Conservation (phyloP, 495 filamentous ascomycete genomes). For the Rhizodiscina lignyota region DNA sequence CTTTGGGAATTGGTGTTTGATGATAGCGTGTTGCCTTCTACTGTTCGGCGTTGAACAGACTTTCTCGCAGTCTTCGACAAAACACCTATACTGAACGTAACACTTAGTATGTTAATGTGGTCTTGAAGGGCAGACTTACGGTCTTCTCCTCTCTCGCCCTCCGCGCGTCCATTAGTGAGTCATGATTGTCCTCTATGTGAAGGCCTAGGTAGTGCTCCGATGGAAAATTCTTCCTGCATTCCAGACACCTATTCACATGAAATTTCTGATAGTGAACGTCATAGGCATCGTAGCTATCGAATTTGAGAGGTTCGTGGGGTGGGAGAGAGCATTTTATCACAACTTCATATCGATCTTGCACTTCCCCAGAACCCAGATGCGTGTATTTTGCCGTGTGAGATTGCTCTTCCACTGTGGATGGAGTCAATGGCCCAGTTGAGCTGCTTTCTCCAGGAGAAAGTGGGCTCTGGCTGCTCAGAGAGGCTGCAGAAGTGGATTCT, state of each 20-base stretch:
- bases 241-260: conserved; percentile 71
- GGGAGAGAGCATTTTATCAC: conserved; percentile 65
- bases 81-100: conserved; percentile 57
- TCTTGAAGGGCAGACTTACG: conserved; percentile 29
- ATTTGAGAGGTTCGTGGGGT: conserved; percentile 54
- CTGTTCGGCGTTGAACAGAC: conserved; percentile 75
- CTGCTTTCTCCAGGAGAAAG: too few species aligned
- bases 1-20: conserved; percentile 88
- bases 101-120: conserved; percentile 1
- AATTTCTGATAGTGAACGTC: conserved; percentile 69
- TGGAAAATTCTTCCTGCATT: conserved; percentile 49
- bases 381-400: conserved; percentile 9
- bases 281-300: conserved; percentile 64
- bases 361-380: conserved; percentile 8
- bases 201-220: conserved; percentile 47
- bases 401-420: too few species aligned
- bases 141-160: conserved; percentile 73
- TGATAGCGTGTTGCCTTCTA: conserved; percentile 69
- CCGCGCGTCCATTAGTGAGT: conserved; percentile 53
- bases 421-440: too few species aligned
- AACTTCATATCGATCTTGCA: neutral
- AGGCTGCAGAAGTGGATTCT: too few species aligned
- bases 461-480: too few species aligned
- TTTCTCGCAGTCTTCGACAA: conserved; percentile 74
- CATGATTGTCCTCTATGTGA: conserved; percentile 88